Conservation (phyloP, 768 basidiomycete species). For the Suillus lakei region DNA sequence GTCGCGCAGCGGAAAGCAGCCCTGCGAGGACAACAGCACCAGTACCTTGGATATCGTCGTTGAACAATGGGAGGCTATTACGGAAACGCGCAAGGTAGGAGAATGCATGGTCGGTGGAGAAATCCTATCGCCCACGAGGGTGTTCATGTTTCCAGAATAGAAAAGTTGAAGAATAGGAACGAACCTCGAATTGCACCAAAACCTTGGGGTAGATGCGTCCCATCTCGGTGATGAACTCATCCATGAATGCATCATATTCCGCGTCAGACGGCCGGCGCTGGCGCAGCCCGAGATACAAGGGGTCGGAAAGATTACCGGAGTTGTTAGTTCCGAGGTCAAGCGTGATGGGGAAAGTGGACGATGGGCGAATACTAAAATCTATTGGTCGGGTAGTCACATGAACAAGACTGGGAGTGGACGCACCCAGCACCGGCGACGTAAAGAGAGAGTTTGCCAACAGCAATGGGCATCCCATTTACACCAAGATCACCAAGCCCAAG, state of each 20-base stretch:
- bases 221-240: constrained; percentile 92
- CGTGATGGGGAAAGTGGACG: constrained; percentile 81
- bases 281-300: constrained; percentile 86
- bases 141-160: constrained; percentile 3
- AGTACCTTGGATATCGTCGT: constrained; percentile 92
- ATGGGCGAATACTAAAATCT: constrained; percentile 65
- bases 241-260: constrained; percentile 84
- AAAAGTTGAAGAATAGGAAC: constrained; percentile 13
- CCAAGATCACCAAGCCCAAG: constrained; percentile 87
- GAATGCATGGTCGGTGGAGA: constrained; percentile 92
- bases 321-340: constrained; percentile 93
- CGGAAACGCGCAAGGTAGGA: constrained; percentile 79
- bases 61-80: constrained; percentile 78
- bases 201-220: constrained; percentile 73
- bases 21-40: constrained; percentile 92
- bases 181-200: constrained; percentile 83
- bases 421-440: constrained; percentile 92
- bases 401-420: constrained; percentile 19
- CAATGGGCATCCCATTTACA: constrained; percentile 85
- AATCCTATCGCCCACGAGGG: constrained; percentile 58
- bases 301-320: constrained; percentile 77
- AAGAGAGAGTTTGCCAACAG: constrained; percentile 90
- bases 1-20: constrained; percentile 84
- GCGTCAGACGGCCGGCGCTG: constrained; percentile 65
- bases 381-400: constrained; percentile 6